Evolutionary conservation across 805 yeast species (phyloP).

Genomic region (Kodamaea sagamina): DNA sequence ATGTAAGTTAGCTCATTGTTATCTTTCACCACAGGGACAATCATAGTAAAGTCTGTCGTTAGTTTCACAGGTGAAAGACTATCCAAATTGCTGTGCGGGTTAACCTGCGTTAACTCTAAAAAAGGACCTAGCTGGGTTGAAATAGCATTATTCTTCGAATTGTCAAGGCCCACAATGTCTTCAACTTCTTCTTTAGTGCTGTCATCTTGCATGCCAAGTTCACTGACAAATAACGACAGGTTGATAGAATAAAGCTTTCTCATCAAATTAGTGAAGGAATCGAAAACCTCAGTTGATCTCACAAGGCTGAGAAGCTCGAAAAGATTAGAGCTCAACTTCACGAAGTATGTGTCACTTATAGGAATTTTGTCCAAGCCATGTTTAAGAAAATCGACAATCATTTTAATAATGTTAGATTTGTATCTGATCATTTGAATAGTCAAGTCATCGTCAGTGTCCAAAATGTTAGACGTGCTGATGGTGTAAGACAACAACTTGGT

Average conservation of each 20-base stretch:
- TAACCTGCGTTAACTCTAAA: constrained; percentile 30
- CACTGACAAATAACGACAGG: constrained; percentile 27
- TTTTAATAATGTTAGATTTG: constrained; percentile 30
- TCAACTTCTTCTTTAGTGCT: constrained; percentile 36
- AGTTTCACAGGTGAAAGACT: constrained; percentile 33
- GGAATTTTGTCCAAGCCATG: constrained; percentile 33
- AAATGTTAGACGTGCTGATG: constrained; percentile 33
- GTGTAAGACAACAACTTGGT: constrained; percentile 30
- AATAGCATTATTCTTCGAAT: constrained; percentile 16
- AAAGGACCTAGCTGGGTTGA: constrained; percentile 18
- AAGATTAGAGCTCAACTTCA: constrained; percentile 25
- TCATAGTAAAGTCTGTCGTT: constrained; percentile 36
- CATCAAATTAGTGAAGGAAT: constrained; percentile 26
- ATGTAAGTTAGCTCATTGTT: constrained; percentile 14
- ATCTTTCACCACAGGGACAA: constrained; percentile 21
- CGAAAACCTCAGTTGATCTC: constrained; percentile 30
- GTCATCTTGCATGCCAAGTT: constrained; percentile 24
- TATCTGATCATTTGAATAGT: constrained; percentile 40
- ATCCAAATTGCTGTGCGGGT: constrained; percentile 1
- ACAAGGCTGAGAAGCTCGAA: constrained; percentile 36
- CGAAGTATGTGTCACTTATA: constrained; percentile 34
- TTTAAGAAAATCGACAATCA: constrained; percentile 30
- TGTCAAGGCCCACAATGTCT: constrained; percentile 34
- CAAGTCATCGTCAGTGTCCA: constrained; percentile 29
- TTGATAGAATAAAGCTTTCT: constrained; percentile 32